Evolutionary conservation across 495 filamentous ascomycete species (phyloP).

Genomic region (Aspergillus mulundensis): DNA sequence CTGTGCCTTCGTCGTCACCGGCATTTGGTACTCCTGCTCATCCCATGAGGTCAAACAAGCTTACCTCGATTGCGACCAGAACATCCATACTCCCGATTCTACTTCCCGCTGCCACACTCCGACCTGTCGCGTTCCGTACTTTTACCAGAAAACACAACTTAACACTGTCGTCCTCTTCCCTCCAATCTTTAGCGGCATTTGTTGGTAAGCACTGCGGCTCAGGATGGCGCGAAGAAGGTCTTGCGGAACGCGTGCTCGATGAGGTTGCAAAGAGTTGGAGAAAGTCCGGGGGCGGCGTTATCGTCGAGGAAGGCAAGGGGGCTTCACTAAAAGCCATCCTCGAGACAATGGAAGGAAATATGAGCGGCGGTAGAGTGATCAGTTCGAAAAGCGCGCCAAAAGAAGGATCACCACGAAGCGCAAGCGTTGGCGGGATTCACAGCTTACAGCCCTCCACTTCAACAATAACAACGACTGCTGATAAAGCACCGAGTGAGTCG

Average conservation of each 20-base stretch:
- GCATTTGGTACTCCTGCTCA: conserved; percentile 81
- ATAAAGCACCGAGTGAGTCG: conserved; percentile 59
- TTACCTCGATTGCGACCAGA: conserved; percentile 49
- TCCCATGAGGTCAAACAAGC: conserved; percentile 51
- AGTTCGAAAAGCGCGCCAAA: conserved; percentile 25
- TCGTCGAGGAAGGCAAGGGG: conserved; percentile 77
- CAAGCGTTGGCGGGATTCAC: conserved; percentile 15
- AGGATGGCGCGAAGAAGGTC: conserved; percentile 92
- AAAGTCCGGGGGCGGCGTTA: conserved; percentile 72
- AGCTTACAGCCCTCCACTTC: conserved; percentile 17
- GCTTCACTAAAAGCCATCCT: conserved; percentile 73
- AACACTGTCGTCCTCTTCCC: conserved; percentile 82
- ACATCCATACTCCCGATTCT: conserved; percentile 81
- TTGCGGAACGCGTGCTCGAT: conserved; percentile 88
- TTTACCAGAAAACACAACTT: conserved; percentile 98
- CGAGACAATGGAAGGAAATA: conserved; percentile 74
- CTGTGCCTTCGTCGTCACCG: conserved; percentile 82
- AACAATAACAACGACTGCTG: conserved; percentile 26
- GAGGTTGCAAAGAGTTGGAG: conserved; percentile 91
- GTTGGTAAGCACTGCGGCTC: conserved; percentile 91
- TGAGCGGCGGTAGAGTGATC: conserved; percentile 71
- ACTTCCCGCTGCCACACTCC: conserved; percentile 78
- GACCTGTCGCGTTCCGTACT: conserved; percentile 89
- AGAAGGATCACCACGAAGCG: conserved; percentile 15
- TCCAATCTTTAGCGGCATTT: conserved; percentile 79